Base-by-base conservation (phyloP, 1,284 basidiomycete genomes). In the Gymnopus androsaceus region DNA sequence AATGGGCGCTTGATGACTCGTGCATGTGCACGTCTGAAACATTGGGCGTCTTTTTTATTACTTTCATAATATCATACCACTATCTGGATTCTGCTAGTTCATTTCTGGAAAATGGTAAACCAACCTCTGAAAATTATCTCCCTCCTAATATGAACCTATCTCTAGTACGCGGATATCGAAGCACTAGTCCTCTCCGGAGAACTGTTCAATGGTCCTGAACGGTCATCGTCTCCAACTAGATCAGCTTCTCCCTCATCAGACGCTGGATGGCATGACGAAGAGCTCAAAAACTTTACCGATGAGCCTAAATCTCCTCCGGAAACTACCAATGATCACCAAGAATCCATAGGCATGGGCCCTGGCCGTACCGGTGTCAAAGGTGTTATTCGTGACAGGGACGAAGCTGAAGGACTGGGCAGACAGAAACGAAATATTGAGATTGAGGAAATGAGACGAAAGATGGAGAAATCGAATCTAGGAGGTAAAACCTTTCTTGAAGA, bases 301-400 rank as follows among this genome's bases (percentile, higher is more conserved):
- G 78, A 77, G 36, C 72, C 75, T 41, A 77, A 79, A 51, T 69
- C 64, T 68, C 54, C 65, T 66, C 19, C 64, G 64, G 31, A 63
- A 60, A 14, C 37, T 6, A 63, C 65, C n/a, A 46, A 51, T 2
- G 58, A 68, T 6, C 67, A 60, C 33, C 61, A 69, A 56, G 67
- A 71, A 53, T 82, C 83, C 11, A 88, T 91, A 56, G 89, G 89
- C n/a, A 88, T 92, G 87, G 89, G 85, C 5, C 87, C 87, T 7
- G 90, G 90, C 2, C 78, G 90, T 23, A 92, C 90, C 3, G 90
- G 90, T 27, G 90, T 92, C 49, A 92, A 92, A 63, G 90, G 90
- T 33, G 90, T 92, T 57, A 88, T 92, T 57, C 80, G 88, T 27
- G 90, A 92, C 69, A 77, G 82, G 36, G 77, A 84, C 57, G 90